These are phyloP conservation scores for Rutstroemia sydowiana DNA, from an alignment of 2,329 filamentous ascomycete genomes.

Conservation along the genomic window DNA sequence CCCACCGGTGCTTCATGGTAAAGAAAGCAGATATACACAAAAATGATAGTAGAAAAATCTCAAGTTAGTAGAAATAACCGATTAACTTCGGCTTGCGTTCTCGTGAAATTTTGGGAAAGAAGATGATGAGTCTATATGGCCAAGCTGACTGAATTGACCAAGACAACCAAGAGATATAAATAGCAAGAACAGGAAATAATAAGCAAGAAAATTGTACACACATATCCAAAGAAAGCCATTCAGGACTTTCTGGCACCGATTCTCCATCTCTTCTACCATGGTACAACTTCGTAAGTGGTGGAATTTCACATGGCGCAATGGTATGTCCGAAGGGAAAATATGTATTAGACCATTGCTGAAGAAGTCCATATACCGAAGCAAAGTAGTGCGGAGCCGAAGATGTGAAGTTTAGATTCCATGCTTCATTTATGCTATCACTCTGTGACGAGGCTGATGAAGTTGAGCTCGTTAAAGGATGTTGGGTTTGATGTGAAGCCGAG, in stretches of 20 bases:
- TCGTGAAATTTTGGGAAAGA: too few species aligned
- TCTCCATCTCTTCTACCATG: conserved; percentile 39
- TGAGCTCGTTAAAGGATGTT: not conserved
- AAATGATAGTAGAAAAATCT: too few species aligned
- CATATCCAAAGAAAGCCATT: conserved; percentile 46
- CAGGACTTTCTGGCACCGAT: conserved; percentile 37
- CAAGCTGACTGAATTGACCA: too few species aligned
- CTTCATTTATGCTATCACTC: not conserved
- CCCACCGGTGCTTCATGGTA: too few species aligned
- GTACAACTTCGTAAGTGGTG: conserved; percentile 41
- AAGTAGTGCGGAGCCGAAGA: conserved; percentile 42
- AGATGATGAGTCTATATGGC: too few species aligned
- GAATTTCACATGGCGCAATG: conserved; percentile 39
- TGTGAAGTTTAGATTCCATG: conserved; percentile 38
- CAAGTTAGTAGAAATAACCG: too few species aligned
- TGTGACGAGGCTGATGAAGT: not conserved
- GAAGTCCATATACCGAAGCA: conserved; percentile 38
- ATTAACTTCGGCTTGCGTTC: too few species aligned
- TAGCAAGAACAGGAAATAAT: too few species aligned
- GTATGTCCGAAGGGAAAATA: conserved; percentile 44
- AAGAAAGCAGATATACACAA: too few species aligned
- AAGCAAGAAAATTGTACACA: too few species aligned
- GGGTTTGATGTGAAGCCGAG: not conserved
- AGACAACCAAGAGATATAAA: too few species aligned
- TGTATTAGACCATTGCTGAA: conserved; percentile 45